Percentiles rank a stretch among this genome's conserved stretches.
Evolutionary conservation across 306 rosid species (phyloP).

Genomic region (Vachellia collinsii): DNA sequence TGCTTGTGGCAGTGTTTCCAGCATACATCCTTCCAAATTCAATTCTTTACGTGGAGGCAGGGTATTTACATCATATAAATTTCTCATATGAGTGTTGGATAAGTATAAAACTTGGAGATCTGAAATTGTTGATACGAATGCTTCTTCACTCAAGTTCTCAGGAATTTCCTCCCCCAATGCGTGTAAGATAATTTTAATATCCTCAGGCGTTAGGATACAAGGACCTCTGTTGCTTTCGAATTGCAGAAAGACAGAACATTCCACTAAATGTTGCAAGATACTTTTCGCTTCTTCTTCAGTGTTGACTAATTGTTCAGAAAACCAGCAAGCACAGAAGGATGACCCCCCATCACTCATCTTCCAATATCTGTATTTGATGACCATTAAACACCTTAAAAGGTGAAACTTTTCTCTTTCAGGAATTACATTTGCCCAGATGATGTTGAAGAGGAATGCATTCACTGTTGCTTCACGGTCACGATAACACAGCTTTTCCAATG

Average conservation of each 20-base stretch:
- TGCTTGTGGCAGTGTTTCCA: not conserved
- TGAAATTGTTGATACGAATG: not conserved
- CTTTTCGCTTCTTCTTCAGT: not conserved
- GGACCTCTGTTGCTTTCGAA: too few species aligned
- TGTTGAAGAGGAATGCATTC: constrained; percentile 3
- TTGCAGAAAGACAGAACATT: not conserved
- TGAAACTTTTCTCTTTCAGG: not conserved
- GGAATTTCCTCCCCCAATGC: not conserved
- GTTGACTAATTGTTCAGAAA: not conserved
- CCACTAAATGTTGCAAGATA: not conserved
- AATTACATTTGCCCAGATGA: not conserved
- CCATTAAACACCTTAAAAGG: not conserved
- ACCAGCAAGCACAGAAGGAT: not conserved
- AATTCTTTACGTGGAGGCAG: too few species aligned
- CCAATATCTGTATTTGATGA: not conserved
- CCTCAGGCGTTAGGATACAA: not conserved
- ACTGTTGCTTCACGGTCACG: not conserved
- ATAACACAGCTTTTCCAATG: not conserved
- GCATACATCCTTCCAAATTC: not conserved
- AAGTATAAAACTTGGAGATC: not conserved
- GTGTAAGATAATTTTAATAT: not conserved
- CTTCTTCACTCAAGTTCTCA: not conserved
- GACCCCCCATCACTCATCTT: not conserved
- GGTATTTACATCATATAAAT: too few species aligned
- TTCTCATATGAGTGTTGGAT: not conserved